Evolutionary conservation across 2,329 filamentous ascomycete species (phyloP), one percentile per base, ranked within the genome.

Genomic region (Pestalotiopsis sp.): DNA sequence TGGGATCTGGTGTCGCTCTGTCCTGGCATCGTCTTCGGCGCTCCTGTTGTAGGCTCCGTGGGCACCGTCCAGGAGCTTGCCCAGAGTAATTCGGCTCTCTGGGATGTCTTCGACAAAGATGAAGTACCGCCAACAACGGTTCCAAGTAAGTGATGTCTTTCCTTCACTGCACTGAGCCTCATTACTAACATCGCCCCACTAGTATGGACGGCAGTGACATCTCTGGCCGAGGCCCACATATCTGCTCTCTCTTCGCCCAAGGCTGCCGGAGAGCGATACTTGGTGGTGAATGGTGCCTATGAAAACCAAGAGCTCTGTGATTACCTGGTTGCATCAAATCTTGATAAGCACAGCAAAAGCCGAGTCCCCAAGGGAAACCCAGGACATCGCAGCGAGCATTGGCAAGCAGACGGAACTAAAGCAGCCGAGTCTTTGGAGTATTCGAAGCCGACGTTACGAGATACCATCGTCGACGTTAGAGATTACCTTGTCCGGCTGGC

Each of bases 1-100:
- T 85, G 84, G 67, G 81, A 84, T 64, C 70, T 85, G n/a, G 81
- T 83, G 4, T 80, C 83, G 0, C 74, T 85, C 11, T 84, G 82
- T 62, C 83, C 83, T 4, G 81, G 83, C 0, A 81, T 84, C 78
- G 81, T 81, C 0, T 84, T 84, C 68, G 84, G 84, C 0, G 41
- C 63, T 36, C 63, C 63, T 25, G 63, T 65, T 36, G 49, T 57
- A 57, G 63, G 63, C 27, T 55, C 63, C 2, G 39, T 65, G 4
- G 25, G 36, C 27, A 57, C 25, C 17, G 13, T 57, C 2, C 36
- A 38, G 31, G 63, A 57, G 63, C 63, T 65, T 11, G 63, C 20
- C n/a, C 63, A 65, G 49, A 65, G 23, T 36, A 65, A 65, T 31
- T 20, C 36, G 23, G 31, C 31, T 14, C 17, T 65, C 0, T 57